Conservation (phyloP, 768 basidiomycete genomes). For the Amanita subjunquillea region DNA sequence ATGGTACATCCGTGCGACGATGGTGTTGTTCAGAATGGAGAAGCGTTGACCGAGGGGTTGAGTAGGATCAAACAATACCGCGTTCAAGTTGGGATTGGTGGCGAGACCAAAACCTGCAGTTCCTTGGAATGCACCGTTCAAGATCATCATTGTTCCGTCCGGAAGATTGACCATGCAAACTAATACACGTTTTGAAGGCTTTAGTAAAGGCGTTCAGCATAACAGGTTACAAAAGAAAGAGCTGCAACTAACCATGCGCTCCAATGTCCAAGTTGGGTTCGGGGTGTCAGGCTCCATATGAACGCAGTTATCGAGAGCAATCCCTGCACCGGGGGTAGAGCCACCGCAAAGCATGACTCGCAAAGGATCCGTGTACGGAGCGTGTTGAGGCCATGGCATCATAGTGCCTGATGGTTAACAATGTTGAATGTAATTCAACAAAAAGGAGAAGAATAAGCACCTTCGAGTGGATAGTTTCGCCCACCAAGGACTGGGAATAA, state of each 20-base stretch:
- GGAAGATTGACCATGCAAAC: slow-evolving; percentile 65
- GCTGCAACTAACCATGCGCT: slow-evolving; percentile 57
- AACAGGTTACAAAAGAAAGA: background rate
- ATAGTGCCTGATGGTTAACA: slow-evolving; percentile 30
- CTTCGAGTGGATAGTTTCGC: slow-evolving; percentile 72
- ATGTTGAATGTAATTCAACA: background rate
- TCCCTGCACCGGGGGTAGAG: slow-evolving; percentile 44
- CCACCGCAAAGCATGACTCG: slow-evolving; percentile 69
- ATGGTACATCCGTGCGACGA: slow-evolving; percentile 69
- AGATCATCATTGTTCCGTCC: slow-evolving; percentile 65
- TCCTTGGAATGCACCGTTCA: slow-evolving; percentile 66
- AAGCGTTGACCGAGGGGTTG: slow-evolving; percentile 49
- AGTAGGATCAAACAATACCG: slow-evolving; percentile 62
- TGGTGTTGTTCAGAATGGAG: slow-evolving; percentile 57
- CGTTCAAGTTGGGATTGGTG: slow-evolving; percentile 48
- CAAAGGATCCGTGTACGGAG: slow-evolving; percentile 70
- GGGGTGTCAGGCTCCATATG: slow-evolving; percentile 52
- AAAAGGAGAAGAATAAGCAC: slow-evolving; percentile 6
- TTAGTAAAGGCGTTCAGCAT: background rate
- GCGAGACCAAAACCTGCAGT: slow-evolving; percentile 68
- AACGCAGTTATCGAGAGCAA: slow-evolving; percentile 60
- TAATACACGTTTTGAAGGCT: slow-evolving; percentile 72
- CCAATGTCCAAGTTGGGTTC: slow-evolving; percentile 58
- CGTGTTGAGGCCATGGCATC: slow-evolving; percentile 55
- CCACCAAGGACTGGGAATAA: slow-evolving; percentile 43